Percentiles rank a stretch among this genome's conserved stretches.
These are phyloP conservation scores for Lactarius hengduanensis DNA, from an alignment of 768 basidiomycete genomes.

Conservation along the genomic window DNA sequence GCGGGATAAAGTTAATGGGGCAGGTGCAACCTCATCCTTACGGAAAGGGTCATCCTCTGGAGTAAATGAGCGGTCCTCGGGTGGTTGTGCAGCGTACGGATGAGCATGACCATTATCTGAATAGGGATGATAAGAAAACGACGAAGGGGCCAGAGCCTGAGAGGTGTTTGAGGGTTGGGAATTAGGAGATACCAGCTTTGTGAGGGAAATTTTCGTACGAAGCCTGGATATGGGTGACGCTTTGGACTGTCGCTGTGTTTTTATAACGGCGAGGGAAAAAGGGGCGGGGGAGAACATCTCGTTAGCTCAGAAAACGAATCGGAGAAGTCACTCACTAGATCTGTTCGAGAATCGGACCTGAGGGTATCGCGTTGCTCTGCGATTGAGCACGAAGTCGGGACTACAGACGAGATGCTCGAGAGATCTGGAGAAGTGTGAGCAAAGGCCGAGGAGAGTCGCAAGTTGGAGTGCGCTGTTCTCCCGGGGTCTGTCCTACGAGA, in stretches of 20 bases:
- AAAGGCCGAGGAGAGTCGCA: constrained; percentile 19
- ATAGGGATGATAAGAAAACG: constrained; percentile 15
- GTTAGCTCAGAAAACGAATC: neutral
- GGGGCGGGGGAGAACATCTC: neutral
- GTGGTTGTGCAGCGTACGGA: neutral
- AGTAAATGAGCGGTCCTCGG: constrained; percentile 20
- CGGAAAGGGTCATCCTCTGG: constrained; percentile 29
- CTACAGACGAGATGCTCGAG: constrained; percentile 5
- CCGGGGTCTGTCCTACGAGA: neutral
- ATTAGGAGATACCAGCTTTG: constrained; percentile 11
- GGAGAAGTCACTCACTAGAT: constrained; percentile 1
- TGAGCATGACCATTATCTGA: constrained; percentile 1
- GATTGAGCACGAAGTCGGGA: constrained; percentile 6
- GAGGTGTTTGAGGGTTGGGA: constrained; percentile 10
- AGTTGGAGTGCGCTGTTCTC: neutral
- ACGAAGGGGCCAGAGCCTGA: constrained; percentile 10
- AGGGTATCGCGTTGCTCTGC: constrained; percentile 3
- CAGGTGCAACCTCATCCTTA: constrained; percentile 17
- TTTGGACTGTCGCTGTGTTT: constrained; percentile 7
- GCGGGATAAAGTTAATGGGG: neutral
- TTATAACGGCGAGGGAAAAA: neutral
- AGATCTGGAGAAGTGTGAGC: constrained; percentile 4
- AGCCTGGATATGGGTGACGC: constrained; percentile 9
- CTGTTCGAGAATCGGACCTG: constrained; percentile 3
- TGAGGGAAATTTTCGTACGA: constrained; percentile 19